Percentiles rank a stretch among this genome's conserved stretches.
Conservation (phyloP, 495 filamentous ascomycete species). For the Chaetomium cochliodes region DNA sequence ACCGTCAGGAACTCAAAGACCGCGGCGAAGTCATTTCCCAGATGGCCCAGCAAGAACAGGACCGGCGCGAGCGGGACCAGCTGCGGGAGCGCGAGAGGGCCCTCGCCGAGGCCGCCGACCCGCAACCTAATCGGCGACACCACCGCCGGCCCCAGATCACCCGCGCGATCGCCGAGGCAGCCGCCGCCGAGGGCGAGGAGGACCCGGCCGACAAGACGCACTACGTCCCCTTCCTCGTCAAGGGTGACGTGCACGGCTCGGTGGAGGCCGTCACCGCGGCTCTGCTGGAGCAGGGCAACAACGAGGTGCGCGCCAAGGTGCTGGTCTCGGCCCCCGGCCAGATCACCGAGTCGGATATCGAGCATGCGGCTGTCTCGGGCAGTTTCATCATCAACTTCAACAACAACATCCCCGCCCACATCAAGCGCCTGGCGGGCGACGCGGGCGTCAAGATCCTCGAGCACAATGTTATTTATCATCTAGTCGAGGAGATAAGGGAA, state of each 20-base stretch:
- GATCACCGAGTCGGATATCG: constrained; percentile 82
- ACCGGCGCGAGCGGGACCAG: constrained; percentile 47
- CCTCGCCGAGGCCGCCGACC: constrained; percentile 25
- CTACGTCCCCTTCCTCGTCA: constrained; percentile 78
- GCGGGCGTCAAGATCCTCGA: constrained; percentile 74
- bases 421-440: constrained; percentile 65
- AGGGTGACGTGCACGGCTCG: constrained; percentile 89
- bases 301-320: constrained; percentile 74
- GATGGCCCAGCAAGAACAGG: constrained; percentile 32
- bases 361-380: constrained; percentile 74
- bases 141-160: background rate
- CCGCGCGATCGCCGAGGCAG: constrained; percentile 38
- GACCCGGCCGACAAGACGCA: constrained; percentile 57
- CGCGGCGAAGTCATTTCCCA: constrained; percentile 41
- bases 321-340: constrained; percentile 75
- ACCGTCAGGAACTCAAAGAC: constrained; percentile 58
- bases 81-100: constrained; percentile 15
- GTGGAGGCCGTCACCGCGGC: constrained; percentile 83
- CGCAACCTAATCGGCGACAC: background rate
- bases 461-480: constrained; percentile 88
- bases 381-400: constrained; percentile 84
- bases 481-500: constrained; percentile 77
- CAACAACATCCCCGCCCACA: constrained; percentile 63
- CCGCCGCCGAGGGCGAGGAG: constrained; percentile 20
- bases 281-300: constrained; percentile 72